Percentiles rank a stretch among this genome's conserved stretches.
These are phyloP conservation scores for Capniomyces stellatus DNA, from an alignment of 371 early-diverging fungal species.

Conservation along the genomic window DNA sequence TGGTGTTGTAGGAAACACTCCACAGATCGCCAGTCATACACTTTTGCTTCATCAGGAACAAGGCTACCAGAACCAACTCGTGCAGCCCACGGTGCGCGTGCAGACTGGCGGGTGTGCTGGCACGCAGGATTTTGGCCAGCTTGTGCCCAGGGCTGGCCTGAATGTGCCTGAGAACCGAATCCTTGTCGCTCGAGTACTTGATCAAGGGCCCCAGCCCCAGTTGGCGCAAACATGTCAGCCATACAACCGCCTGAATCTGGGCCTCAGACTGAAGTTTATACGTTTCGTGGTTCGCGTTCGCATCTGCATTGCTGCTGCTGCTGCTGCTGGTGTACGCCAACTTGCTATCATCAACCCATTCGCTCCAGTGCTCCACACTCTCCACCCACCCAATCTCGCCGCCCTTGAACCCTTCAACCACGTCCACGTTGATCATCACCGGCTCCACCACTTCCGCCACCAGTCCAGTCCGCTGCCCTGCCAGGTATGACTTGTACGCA, in stretches of 20 bases:
- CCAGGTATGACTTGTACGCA: not conserved
- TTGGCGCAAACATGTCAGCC: slow-evolving; percentile 1
- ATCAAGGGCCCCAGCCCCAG: not conserved
- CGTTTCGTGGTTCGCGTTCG: not conserved
- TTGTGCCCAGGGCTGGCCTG: not conserved
- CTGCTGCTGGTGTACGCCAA: not conserved
- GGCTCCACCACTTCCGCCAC: not conserved
- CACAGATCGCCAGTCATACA: not conserved
- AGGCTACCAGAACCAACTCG: not conserved
- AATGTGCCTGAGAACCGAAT: not conserved
- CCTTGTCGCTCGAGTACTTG: not conserved
- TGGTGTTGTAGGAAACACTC: slow-evolving; percentile 8
- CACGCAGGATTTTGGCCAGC: not conserved
- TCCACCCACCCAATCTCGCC: not conserved
- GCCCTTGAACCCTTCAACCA: no score
- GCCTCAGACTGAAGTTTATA: not conserved
- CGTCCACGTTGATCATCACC: not conserved
- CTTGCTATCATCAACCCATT: not conserved
- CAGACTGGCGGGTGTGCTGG: not conserved
- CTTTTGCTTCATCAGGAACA: not conserved
- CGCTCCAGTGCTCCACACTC: not conserved
- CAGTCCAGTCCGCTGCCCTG: not conserved
- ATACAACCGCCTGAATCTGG: not conserved
- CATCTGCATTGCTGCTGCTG: not conserved
- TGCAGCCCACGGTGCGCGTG: not conserved